Evolutionary conservation across 192 early-diverging fungal genomes (phyloP), one percentile per base, ranked within the genome.

Genomic region (Backusella tarrabulga): DNA sequence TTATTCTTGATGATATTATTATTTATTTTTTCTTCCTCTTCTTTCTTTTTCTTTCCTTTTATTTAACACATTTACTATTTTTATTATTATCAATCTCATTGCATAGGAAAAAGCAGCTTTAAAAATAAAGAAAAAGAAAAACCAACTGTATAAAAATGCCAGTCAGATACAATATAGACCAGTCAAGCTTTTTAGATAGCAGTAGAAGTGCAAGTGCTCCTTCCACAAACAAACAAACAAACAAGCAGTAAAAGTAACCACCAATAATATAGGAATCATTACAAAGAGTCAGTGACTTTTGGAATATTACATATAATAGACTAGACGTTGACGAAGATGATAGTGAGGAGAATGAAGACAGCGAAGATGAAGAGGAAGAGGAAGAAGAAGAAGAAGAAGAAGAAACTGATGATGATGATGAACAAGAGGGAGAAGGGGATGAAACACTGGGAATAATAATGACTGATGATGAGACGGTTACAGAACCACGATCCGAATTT

Each of bases 401-500:
- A 21, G 14, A 34, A 34, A 11, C n/a, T 14, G 68, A 69, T 1
- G 36, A 21, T 3, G 19, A 41, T 14, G 36, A 70, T 4, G 35
- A 68, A 21, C 12, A 38, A 0, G 67, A 68, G 7, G 35, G 9
- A 6, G 32, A 69, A n/a, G 68, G 26, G 19, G 35, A 41, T 11
- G 71, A 72, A 63, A 63, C 56, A 12, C 23, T 29, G 26, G 56
- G 23, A 4, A 63, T 29, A 9, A 26, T 63, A 23, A 14, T 63
- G 8, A 29, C 56, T 34, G 71, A 72, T 72, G 40, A 72, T 46
- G 40, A 36, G 17, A 72, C 71, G 6, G 42, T 72, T 29, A 72
- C 71, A 12, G 71, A 72, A 50, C 38, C 68, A 23, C 42, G 23
- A 19, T 63, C 56, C 8, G 44, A 50, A 17, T 46, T 72, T 29